These are phyloP conservation scores for Wakefieldia striispora DNA, from an alignment of 768 basidiomycete species.

Conservation along the genomic window DNA sequence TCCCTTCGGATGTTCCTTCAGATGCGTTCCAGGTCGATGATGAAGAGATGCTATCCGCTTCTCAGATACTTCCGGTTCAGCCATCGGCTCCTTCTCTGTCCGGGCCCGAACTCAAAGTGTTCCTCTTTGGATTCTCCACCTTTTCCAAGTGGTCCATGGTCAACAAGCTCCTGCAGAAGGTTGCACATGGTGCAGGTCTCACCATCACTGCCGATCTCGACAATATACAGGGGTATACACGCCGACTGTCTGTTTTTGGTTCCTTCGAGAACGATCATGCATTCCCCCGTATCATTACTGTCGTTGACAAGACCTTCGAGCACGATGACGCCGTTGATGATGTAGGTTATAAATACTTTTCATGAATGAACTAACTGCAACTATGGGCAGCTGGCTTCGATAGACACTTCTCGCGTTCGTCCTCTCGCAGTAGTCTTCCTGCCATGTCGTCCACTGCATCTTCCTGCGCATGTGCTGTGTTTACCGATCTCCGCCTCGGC, in stretches of 20 bases:
- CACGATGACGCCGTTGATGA: constrained; percentile 16
- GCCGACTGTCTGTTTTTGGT: constrained; percentile 26
- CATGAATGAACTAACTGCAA: constrained; percentile 30
- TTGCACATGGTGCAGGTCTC: constrained; percentile 38
- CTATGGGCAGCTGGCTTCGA: constrained; percentile 38
- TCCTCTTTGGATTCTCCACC: constrained; percentile 65
- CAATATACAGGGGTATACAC: constrained; percentile 20
- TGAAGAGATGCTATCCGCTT: constrained; percentile 28
- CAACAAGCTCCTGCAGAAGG: constrained; percentile 56
- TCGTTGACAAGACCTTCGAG: constrained; percentile 37
- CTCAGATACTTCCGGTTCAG: constrained; percentile 26
- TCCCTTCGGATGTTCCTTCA: constrained; percentile 16
- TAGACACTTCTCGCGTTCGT: constrained; percentile 40
- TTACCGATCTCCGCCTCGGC: constrained; percentile 52
- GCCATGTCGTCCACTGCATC: constrained; percentile 42
- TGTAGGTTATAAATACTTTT: constrained; percentile 27
- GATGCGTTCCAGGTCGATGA: constrained; percentile 27
- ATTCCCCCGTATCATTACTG: constrained; percentile 34
- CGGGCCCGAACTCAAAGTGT: constrained; percentile 52
- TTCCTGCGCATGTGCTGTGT: constrained; percentile 46
- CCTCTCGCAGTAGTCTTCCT: constrained; percentile 71
- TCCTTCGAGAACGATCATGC: constrained; percentile 24
- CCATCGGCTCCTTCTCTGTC: constrained; percentile 19
- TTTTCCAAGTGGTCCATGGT: constrained; percentile 61
- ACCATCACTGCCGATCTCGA: constrained; percentile 22